Percentiles rank a stretch among this genome's conserved stretches.
Conservation (phyloP, 202 grass and related monocot species). For the Musa balbisiana region DNA sequence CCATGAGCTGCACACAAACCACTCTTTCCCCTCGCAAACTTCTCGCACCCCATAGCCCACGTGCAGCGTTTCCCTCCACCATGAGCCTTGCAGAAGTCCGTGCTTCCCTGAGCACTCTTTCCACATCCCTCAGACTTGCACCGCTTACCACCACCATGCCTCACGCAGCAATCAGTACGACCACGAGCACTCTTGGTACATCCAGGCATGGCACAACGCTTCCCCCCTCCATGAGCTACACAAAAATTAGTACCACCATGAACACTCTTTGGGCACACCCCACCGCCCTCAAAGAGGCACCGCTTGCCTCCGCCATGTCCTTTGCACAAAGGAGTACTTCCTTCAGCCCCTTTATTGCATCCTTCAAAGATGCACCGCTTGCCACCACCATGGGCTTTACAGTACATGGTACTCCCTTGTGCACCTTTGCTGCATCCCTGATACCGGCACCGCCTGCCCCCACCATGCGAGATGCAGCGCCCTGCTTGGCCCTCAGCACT, state of each 20-base stretch:
- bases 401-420: conserved; percentile 83
- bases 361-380: conserved; percentile 75
- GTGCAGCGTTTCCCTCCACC: conserved; percentile 72
- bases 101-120: conserved; percentile 94
- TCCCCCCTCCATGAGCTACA: conserved; percentile 87
- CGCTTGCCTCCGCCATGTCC: conserved; percentile 86
- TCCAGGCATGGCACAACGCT: conserved; percentile 43
- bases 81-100: conserved; percentile 89
- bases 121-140: conserved; percentile 56
- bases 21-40: conserved; percentile 75
- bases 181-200: conserved; percentile 93
- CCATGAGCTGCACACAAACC: conserved; percentile 68
- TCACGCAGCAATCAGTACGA: conserved; percentile 71
- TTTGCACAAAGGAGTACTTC: conserved; percentile 74
- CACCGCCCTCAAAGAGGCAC: conserved; percentile 73
- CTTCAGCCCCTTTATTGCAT: conserved; percentile 80
- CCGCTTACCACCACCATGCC: conserved; percentile 79
- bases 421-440: conserved; percentile 63
- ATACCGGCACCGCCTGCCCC: conserved; percentile 69
- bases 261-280: conserved; percentile 75
- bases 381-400: conserved; percentile 88
- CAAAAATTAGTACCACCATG: conserved; percentile 83
- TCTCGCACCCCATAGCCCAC: conserved; percentile 72
- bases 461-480: conserved; percentile 85
- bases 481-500: conserved; percentile 74